Evolutionary conservation across 352 stramenopile species (phyloP).

Genomic region (Pythium oligandrum): DNA sequence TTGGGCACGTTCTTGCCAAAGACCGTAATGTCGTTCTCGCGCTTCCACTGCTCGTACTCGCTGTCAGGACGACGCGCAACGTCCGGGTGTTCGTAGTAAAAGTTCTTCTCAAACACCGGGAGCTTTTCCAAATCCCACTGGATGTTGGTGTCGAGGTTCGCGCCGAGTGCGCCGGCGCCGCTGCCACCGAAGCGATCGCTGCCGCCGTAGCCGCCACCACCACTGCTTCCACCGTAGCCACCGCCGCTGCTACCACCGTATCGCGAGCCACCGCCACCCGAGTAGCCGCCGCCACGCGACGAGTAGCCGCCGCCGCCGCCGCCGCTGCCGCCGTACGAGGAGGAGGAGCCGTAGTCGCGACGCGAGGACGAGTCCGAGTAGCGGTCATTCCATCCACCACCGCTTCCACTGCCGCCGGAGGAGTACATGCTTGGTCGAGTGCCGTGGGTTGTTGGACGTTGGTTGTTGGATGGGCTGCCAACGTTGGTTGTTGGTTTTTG

Average conservation of each 20-base stretch:
- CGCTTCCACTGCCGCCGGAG: slow-evolving; percentile 17
- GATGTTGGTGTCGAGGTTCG: slow-evolving; percentile 90
- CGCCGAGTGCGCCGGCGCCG: slow-evolving; percentile 75
- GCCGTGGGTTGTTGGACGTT: too few species aligned
- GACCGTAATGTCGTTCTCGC: slow-evolving; percentile 93
- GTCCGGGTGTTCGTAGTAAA: slow-evolving; percentile 98
- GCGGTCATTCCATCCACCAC: slow-evolving; percentile 40
- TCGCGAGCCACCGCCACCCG: slow-evolving; percentile 19
- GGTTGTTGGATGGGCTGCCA: too few species aligned
- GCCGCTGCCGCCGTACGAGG: slow-evolving; percentile 26
- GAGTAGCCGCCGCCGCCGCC: slow-evolving; percentile 19
- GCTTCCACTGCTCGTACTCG: slow-evolving; percentile 91
- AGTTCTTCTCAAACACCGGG: slow-evolving; percentile 98
- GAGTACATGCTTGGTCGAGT: slow-evolving; percentile 21
- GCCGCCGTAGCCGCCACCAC: slow-evolving; percentile 20
- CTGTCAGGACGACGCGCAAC: slow-evolving; percentile 88
- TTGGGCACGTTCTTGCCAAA: slow-evolving; percentile 96
- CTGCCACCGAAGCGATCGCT: slow-evolving; percentile 30
- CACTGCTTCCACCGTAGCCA: slow-evolving; percentile 11
- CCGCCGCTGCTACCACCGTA: slow-evolving; percentile 30
- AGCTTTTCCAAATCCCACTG: slow-evolving; percentile 94
- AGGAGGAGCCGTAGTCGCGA: slow-evolving; percentile 47
- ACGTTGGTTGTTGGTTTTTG: too few species aligned
- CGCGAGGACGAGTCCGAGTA: slow-evolving; percentile 72
- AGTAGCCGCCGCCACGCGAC: too few species aligned